Base-by-base conservation (phyloP, 73 alveolate species). In the Tetrahymena borealis region DNA sequence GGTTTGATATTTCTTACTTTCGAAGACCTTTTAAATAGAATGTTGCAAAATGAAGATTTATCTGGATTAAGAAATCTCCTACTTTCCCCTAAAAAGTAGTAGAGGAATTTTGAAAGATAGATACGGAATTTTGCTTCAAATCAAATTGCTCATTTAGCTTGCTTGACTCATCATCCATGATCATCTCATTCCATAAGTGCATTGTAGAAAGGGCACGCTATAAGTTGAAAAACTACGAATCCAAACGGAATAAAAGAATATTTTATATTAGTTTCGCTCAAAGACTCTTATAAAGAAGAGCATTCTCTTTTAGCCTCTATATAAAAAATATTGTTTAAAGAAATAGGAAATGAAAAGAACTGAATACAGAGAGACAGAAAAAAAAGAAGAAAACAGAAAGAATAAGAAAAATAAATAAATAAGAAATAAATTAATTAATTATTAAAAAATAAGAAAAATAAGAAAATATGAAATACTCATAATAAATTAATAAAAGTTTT, bases 11-110 rank as follows among this genome's bases (percentile, higher is more conserved):
- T 60, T 60, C 85, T 60, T 60, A 60, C 85, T 60, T 60, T 60
- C 85, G 85, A 60, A 60, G 85, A 60, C 85, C 85, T 60, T 60
- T 60, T 60, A 60, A 60, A 60, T 60, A 60, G 85, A 60, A 60
- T 60, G 85, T 32, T 24, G 85, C 0, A 60, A 60, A 35, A 60
- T 60, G 85, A 60, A 60, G 38, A 60, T 60, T 60, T 60, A 4
- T 60, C 35, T 60, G 10, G 2, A 60, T 60, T 60, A 24, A 60
- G 20, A 60, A 60, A 20, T 60, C 85, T 60, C n/a, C 35, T 60
- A 35, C 35, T 60, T 28, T 60, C 85, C 85, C n/a, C 85, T 35
- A 60, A 60, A 60, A 28, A 60, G 35, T 6, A 60, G 28, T 60
- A 60, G 85, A 60, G 85, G 85, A 60, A 35, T 60, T 1, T 60